A percentile compares a stretch with the other conserved stretches of the same genome.
Conservation (phyloP, 805 yeast species). For the Deakozyma indianensis region DNA sequence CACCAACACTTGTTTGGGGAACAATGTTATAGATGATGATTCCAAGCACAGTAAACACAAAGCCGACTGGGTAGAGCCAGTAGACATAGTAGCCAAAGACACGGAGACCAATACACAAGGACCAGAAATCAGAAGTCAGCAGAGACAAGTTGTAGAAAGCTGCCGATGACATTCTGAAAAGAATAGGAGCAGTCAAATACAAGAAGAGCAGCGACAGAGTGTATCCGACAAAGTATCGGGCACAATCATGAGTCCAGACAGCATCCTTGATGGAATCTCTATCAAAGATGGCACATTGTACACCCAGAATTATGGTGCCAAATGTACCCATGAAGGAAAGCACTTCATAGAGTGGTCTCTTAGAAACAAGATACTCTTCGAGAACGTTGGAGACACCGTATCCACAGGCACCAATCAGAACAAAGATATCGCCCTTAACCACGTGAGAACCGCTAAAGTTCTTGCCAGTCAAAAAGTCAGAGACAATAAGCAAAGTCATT, state of each 20-base stretch:
- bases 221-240: slow-evolving; percentile 30
- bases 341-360: slow-evolving; percentile 30
- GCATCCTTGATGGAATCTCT: slow-evolving; percentile 23
- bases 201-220: slow-evolving; percentile 26
- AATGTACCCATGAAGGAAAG: slow-evolving; percentile 29
- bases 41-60: slow-evolving; percentile 28
- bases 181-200: slow-evolving; percentile 27
- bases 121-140: slow-evolving; percentile 32
- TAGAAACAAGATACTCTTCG: slow-evolving; percentile 30
- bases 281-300: slow-evolving; percentile 30
- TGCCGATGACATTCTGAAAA: slow-evolving; percentile 32
- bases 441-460: slow-evolving; percentile 25
- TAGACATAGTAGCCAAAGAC: slow-evolving; percentile 30
- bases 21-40: slow-evolving; percentile 26
- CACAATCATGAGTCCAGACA: slow-evolving; percentile 25
- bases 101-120: slow-evolving; percentile 27
- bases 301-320: slow-evolving; percentile 29
- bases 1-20: slow-evolving; percentile 23
- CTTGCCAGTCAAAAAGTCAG: slow-evolving; percentile 27
- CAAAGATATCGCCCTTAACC: slow-evolving; percentile 31
- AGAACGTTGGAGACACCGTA: slow-evolving; percentile 30
- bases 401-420: slow-evolving; percentile 29
- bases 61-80: slow-evolving; percentile 34
- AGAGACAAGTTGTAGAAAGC: slow-evolving; percentile 31
- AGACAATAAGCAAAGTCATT: slow-evolving; percentile 27